A percentile compares a stretch with the other conserved stretches of the same genome.
phyloP scores from a whole-genome alignment of 164 flowering plant species.

The Macadamia integrifolia region DNA sequence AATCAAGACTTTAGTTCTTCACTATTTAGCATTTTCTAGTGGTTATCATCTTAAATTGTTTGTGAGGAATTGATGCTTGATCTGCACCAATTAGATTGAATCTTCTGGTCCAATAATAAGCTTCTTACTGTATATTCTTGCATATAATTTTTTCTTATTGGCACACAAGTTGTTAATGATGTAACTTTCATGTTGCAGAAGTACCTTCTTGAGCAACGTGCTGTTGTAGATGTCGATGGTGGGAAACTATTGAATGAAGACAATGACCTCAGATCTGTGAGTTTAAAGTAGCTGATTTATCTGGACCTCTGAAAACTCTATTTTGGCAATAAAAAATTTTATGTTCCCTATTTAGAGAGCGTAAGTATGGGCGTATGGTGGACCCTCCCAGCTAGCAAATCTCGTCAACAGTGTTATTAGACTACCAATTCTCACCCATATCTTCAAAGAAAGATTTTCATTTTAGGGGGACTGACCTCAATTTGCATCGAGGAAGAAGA shows the following conservation, averaged over 20 bases:
- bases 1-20: too few species aligned
- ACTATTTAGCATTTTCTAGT: too few species aligned
- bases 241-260: slow-evolving; percentile 91
- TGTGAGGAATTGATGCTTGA: too few species aligned
- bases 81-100: background rate
- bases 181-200: slow-evolving; percentile 36
- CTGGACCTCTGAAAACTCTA: background rate
- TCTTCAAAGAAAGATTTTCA: background rate
- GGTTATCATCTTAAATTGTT: too few species aligned
- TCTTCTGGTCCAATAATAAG: background rate
- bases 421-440: too few species aligned
- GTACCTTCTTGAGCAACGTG: slow-evolving; percentile 89
- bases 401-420: too few species aligned
- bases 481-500: too few species aligned
- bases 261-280: slow-evolving; percentile 83
- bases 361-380: too few species aligned
- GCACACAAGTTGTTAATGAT: background rate
- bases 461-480: background rate
- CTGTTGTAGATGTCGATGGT: slow-evolving; percentile 74
- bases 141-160: background rate
- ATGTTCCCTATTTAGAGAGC: too few species aligned
- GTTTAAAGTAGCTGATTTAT: slow-evolving; percentile 17
- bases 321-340: too few species aligned
- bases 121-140: background rate
- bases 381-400: too few species aligned